Evolutionary conservation across 169 alveolate species (phyloP).

Genomic region (Babesia ovis): DNA sequence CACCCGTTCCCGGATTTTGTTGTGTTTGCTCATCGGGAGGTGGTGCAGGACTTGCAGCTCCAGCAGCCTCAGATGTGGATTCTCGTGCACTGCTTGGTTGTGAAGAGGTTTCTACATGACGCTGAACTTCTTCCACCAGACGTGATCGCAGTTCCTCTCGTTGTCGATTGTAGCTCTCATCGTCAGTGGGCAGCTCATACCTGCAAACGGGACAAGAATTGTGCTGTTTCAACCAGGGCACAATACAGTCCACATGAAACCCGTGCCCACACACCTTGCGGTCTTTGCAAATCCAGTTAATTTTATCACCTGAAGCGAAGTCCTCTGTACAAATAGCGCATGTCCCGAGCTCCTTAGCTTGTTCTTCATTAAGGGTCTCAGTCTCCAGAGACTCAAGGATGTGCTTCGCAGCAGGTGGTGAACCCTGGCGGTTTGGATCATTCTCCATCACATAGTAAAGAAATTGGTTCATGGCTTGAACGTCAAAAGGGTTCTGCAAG

Average conservation of each 20-base stretch:
- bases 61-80: background rate
- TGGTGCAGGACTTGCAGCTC: background rate
- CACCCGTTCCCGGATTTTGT: background rate
- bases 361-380: constrained; percentile 68
- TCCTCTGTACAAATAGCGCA: constrained; percentile 85
- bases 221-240: constrained; percentile 94
- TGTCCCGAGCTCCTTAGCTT: constrained; percentile 69
- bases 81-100: background rate
- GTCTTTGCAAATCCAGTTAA: constrained; percentile 73
- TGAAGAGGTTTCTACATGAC: constrained; percentile 35
- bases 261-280: constrained; percentile 87
- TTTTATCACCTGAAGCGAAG: constrained; percentile 73
- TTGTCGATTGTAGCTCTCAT: constrained; percentile 85
- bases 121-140: constrained; percentile 68
- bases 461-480: constrained; percentile 71
- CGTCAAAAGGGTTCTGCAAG: constrained; percentile 65
- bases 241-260: constrained; percentile 90
- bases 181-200: constrained; percentile 92
- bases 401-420: constrained; percentile 83
- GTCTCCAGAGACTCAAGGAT: constrained; percentile 73
- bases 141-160: constrained; percentile 74
- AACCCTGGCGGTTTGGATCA: constrained; percentile 82
- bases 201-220: constrained; percentile 96
- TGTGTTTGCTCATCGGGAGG: background rate
- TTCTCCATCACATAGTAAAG: constrained; percentile 78